phyloP scores from a whole-genome alignment of 176 grass and related monocot species.

The Pontederia crassipes region DNA sequence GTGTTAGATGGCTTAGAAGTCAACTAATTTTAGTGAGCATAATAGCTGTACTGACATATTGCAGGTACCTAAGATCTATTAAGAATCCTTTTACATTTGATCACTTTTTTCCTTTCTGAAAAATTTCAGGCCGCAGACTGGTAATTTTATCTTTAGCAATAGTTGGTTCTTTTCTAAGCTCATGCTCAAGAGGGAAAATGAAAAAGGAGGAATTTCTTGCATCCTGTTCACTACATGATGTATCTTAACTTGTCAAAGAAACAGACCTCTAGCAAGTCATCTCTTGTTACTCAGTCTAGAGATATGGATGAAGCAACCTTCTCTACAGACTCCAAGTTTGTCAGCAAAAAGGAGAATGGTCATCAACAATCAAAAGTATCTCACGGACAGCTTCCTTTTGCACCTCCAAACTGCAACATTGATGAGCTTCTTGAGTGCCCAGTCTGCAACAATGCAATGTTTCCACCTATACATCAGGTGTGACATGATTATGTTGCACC shows the following conservation, averaged over 20 bases:
- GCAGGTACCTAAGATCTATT: no score
- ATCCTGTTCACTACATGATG: not conserved
- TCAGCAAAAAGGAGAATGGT: conserved; percentile 4
- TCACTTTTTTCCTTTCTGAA: no score
- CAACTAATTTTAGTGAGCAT: no score
- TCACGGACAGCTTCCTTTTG: conserved; percentile 5
- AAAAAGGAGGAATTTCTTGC: conserved; percentile 3
- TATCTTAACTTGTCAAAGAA: conserved; percentile 21
- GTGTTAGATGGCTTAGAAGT: no score
- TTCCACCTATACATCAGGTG: conserved; percentile 31
- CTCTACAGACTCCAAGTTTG: not conserved
- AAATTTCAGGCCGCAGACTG: not conserved
- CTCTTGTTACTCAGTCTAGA: conserved; percentile 9
- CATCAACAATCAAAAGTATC: not conserved
- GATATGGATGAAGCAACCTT: conserved; percentile 16
- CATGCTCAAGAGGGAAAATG: not conserved
- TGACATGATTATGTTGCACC: not conserved
- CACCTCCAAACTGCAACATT: conserved; percentile 9
- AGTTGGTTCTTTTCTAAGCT: not conserved
- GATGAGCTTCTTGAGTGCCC: conserved; percentile 19
- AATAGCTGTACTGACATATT: no score
- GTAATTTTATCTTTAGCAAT: not conserved
- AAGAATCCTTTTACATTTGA: no score
- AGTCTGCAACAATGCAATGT: conserved; percentile 21
- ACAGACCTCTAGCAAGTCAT: conserved; percentile 3